Conservation (phyloP, 2,329 filamentous ascomycete species). For the Chrysosporium queenslandicum region DNA sequence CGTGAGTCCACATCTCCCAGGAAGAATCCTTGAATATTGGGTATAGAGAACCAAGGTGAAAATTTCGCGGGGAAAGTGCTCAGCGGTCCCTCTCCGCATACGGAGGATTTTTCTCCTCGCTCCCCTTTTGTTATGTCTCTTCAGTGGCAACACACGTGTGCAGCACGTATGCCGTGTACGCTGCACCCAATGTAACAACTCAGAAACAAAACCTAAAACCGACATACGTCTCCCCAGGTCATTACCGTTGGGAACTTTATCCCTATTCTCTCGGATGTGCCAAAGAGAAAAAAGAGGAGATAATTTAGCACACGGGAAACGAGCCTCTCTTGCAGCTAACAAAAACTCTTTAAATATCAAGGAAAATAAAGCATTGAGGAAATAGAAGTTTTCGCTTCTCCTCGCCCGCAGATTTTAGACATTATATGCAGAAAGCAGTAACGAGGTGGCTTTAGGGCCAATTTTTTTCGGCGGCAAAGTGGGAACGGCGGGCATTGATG, state of each 20-base stretch:
- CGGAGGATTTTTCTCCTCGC: background rate
- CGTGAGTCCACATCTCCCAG: background rate
- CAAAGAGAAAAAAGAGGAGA: no score
- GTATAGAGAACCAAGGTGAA: constrained; percentile 1
- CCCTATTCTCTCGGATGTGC: background rate
- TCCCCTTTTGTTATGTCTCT: background rate
- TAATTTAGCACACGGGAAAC: no score
- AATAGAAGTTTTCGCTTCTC: no score
- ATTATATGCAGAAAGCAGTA: no score
- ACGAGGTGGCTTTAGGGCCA: no score
- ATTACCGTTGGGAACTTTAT: background rate
- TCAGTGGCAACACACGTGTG: constrained; percentile 2
- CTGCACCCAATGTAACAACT: constrained; percentile 5
- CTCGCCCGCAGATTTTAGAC: no score
- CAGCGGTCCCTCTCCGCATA: background rate
- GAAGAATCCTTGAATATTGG: background rate
- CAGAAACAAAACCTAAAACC: background rate
- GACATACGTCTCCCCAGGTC: background rate
- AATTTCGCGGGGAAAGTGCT: background rate
- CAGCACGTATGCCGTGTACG: constrained; percentile 4
- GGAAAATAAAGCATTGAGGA: background rate
- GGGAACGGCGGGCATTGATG: constrained; percentile 1
- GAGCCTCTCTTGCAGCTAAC: no score
- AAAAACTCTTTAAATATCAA: background rate
- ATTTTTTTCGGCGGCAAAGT: background rate